Percentiles rank a stretch among this genome's conserved stretches.
Evolutionary conservation across 306 rosid genomes (phyloP).

Genomic region (Arachis hypogaea): DNA sequence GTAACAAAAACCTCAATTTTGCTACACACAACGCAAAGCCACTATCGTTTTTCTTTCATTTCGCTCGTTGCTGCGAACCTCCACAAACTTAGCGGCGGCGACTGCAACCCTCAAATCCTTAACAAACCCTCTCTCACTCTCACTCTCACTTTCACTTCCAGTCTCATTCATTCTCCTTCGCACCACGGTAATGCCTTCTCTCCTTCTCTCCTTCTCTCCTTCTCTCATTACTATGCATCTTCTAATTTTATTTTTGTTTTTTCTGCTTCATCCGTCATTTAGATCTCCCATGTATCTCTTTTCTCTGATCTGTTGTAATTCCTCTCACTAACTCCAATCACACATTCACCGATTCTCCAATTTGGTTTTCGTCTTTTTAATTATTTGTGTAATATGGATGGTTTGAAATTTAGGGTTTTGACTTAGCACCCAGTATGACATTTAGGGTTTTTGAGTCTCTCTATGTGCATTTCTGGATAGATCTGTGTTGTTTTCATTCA

Average conservation of each 20-base stretch:
- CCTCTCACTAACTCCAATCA: background rate
- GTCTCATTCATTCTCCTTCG: conserved; percentile 22
- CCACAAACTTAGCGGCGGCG: conserved; percentile 43
- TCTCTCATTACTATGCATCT: background rate
- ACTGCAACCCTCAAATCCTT: conserved; percentile 9
- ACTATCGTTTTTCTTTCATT: background rate
- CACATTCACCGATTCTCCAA: background rate
- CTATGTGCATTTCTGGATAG: background rate
- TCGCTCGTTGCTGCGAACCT: conserved; percentile 39
- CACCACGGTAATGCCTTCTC: conserved; percentile 8
- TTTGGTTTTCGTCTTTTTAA: background rate
- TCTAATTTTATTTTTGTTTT: background rate
- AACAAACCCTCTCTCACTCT: background rate
- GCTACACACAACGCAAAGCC: background rate
- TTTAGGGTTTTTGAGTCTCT: background rate
- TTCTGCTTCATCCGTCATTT: conserved; percentile 1
- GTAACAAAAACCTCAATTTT: conserved; percentile 14
- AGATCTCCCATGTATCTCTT: conserved; percentile 39
- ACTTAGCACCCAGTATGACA: background rate
- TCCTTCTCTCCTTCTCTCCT: background rate
- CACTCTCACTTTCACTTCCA: background rate
- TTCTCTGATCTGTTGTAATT: conserved; percentile 17
- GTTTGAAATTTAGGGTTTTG: conserved; percentile 29
- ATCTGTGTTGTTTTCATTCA: background rate
- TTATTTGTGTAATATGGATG: background rate